Base-by-base conservation (phyloP, 2,329 filamentous ascomycete species). In the Epichloe sylvatica region DNA sequence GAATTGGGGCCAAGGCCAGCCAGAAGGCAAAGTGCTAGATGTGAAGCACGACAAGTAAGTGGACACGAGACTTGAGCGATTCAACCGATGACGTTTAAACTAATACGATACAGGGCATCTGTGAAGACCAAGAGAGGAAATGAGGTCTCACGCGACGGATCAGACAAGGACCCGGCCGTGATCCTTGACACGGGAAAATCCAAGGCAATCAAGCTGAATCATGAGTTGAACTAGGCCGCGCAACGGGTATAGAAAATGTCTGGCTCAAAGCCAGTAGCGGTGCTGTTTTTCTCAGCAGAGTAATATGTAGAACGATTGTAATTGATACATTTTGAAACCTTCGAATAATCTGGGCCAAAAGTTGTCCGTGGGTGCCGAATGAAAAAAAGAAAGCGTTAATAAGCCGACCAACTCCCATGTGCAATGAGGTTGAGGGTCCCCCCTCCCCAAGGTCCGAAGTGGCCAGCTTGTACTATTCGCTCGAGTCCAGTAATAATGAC, bases 1-100 rank as follows among this genome's bases (percentile, higher is more conserved):
- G 70, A 70, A 70, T 25, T 72, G 70, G 70, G 69, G 69, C 12
- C 59, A 59, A 17, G 69, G 68, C 8, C 62, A 71, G 19, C 68
- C 70, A 1, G 51, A 70, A 51, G 70, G 70, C 2, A 70, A 69
- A 13, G 69, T 72, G 1, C 54, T 71, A 3, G 68, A 72, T 13
- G 69, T 72, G 41, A 71, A 71, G 51, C 60, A 56, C 0, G 65
- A 69, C 25, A 63, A 67, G 69, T 71, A 51, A 59, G 66, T 9
- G n/a, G 7, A 11, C n/a, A 17, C 37, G 4, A 39, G 15, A 17
- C 8, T 17, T 42, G 30, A 30, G 9, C 9, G 30, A 30, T 30
- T 30, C 3, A 30, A 4, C 30, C 4, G 9, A 30, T 30, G 45
- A 47, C 5, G 6, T 12, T 13, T 15, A 7, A 2, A 21, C 47